A percentile compares a stretch with the other conserved stretches of the same genome.
phyloP scores from a whole-genome alignment of 2,329 filamentous ascomycete species.

The Pseudocercospora macadamiae region DNA sequence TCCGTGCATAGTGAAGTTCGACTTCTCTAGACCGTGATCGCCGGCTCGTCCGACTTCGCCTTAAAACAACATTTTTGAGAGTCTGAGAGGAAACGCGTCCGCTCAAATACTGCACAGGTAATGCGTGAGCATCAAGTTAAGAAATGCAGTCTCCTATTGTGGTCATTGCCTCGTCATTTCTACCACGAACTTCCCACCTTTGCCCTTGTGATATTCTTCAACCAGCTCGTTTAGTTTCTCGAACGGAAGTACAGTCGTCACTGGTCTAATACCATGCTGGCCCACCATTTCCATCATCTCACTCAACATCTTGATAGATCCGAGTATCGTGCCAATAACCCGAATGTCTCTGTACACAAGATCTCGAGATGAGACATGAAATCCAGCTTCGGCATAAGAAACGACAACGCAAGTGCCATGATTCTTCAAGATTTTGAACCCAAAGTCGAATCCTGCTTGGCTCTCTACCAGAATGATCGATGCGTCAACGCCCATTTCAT shows the following conservation, averaged over 20 bases:
- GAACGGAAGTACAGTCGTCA: constrained; percentile 45
- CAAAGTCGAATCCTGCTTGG: constrained; percentile 53
- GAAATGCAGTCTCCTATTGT: too few relatives aligned
- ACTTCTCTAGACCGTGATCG: too few relatives aligned
- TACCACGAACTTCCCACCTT: constrained; percentile 51
- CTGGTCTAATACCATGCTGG: constrained; percentile 45
- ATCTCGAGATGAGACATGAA: constrained; percentile 47
- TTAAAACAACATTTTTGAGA: too few relatives aligned
- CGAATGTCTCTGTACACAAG: constrained; percentile 51
- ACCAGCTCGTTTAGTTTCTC: constrained; percentile 48
- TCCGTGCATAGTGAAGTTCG: too few relatives aligned
- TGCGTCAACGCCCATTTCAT: constrained; percentile 51
- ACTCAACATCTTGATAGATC: constrained; percentile 44
- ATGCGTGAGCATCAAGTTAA: too few relatives aligned
- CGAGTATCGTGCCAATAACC: constrained; percentile 47
- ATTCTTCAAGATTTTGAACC: constrained; percentile 47
- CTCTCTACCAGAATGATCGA: constrained; percentile 53
- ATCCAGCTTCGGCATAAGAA: constrained; percentile 50
- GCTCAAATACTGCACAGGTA: too few relatives aligned
- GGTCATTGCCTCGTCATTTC: constrained; percentile 41
- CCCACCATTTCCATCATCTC: constrained; percentile 50
- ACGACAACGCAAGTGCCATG: constrained; percentile 53
- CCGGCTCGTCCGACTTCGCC: too few relatives aligned
- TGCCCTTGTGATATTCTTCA: constrained; percentile 48
- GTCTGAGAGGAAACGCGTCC: too few relatives aligned